Conservation (phyloP, 2,329 filamentous ascomycete species). For the Monosporascus cannonballus region DNA sequence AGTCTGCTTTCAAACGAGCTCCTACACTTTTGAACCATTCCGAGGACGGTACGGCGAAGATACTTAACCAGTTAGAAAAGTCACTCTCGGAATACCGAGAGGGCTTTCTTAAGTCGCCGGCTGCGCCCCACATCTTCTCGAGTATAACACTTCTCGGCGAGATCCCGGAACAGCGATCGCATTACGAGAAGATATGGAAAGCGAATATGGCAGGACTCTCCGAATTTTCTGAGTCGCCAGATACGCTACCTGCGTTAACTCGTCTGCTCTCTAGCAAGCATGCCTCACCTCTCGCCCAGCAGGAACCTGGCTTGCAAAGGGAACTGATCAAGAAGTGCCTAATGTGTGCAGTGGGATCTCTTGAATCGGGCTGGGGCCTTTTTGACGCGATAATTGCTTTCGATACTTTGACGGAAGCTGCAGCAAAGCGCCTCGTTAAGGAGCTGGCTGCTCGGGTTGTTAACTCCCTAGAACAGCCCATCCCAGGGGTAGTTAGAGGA, state of each 20-base stretch:
- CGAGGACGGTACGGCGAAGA: constrained; percentile 20
- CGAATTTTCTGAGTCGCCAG: constrained; percentile 20
- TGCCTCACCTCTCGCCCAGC: constrained; percentile 32
- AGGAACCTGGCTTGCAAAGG: constrained; percentile 37
- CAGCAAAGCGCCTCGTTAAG: constrained; percentile 26
- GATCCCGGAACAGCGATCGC: constrained; percentile 29
- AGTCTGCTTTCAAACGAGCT: constrained; percentile 33
- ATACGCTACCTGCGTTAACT: constrained; percentile 30
- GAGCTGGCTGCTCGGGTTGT: constrained; percentile 22
- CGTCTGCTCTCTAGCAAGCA: constrained; percentile 41
- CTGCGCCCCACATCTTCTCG: constrained; percentile 58
- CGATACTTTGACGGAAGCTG: constrained; percentile 31
- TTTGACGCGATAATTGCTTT: constrained; percentile 42
- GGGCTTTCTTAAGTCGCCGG: constrained; percentile 60
- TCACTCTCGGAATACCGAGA: constrained; percentile 53
- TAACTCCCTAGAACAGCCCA: constrained; percentile 16
- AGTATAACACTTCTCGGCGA: constrained; percentile 53
- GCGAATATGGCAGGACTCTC: constrained; percentile 38
- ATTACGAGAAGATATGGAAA: constrained; percentile 39
- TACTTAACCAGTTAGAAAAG: constrained; percentile 37
- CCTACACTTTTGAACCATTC: constrained; percentile 34
- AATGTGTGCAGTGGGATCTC: constrained; percentile 29
- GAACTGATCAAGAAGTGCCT: constrained; percentile 37
- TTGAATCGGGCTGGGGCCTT: constrained; percentile 34
- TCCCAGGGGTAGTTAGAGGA: constrained; percentile 31